Evolutionary conservation across 768 basidiomycete species (phyloP), one percentile per base, ranked within the genome.

Genomic region (Boletus coccyginus): DNA sequence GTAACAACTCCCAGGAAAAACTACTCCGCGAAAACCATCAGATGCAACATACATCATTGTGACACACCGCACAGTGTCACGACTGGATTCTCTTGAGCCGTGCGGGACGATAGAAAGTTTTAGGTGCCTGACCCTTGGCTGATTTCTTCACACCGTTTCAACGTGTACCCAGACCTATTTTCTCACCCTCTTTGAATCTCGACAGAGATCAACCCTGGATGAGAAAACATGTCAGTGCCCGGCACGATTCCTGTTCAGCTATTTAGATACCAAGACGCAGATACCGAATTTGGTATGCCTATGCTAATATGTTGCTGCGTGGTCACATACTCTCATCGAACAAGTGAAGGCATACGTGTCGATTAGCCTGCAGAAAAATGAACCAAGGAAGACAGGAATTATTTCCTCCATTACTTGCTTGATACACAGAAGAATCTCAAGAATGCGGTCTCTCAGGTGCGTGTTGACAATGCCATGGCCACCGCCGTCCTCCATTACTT

Each of bases 211-310:
- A 44, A 21, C 27, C 21, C 12, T 31, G 31, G 38, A 31, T 10
- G 36, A 7, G n/a, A 40, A 27, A 12, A 21, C 21, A 21, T 21
- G 16, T 21, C 41, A 12, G 16, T 24, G 21, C 32, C 24, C 5
- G 27, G 21, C 41, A 27, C 27, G 27, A 27, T 39, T 33, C 42
- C 21, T 35, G 21, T 47, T n/a, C 10, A 19, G 17, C 27, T 40
- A 29, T 24, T 44, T 33, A n/a, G 43, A 33, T 41, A 58, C 50
- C 31, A 46, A 45, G 32, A 45, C 19, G 36, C 39, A 36, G 33
- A 58, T 59, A 47, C 71, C 71, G 60, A 55, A 66, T 72, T 61
- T 65, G 46, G 69, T 58, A 66, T 60, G 55, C 58, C 62, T 69
- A 21, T 21, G 21, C 21, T 21, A 21, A 2, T 50, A 14, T 31